Evolutionary conservation across 192 early-diverging fungal species (phyloP).

Genomic region (Dimargaris cristalligena): DNA sequence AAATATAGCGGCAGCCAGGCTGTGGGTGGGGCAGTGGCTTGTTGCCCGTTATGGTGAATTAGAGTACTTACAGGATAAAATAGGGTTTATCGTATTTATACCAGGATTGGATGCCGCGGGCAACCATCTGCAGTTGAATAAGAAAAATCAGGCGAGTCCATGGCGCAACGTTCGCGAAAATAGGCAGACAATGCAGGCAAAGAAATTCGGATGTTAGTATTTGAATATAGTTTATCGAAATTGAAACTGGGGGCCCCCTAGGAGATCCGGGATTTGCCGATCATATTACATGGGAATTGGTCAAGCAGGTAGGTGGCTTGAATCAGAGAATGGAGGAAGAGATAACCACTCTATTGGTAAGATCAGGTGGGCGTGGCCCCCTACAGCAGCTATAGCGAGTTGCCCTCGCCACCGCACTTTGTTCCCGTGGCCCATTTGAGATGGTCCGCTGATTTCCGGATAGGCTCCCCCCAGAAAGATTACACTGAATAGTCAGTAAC

Average conservation of each 20-base stretch:
- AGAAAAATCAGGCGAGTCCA: conserved; percentile 19
- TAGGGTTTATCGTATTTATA: conserved; percentile 23
- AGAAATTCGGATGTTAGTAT: too few species aligned
- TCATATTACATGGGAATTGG: too few species aligned
- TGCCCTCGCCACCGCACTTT: too few species aligned
- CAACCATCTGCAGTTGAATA: conserved; percentile 21
- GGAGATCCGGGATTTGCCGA: not conserved
- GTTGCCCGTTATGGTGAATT: not conserved
- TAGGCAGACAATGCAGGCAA: not conserved
- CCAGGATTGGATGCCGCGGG: conserved; percentile 26
- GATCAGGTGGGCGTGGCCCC: too few species aligned
- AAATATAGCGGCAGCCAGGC: not conserved
- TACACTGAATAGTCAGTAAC: not conserved
- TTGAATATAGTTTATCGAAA: not conserved
- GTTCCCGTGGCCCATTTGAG: not conserved
- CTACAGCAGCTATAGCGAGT: too few species aligned
- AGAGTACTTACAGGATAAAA: conserved; percentile 29
- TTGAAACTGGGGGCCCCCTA: not conserved
- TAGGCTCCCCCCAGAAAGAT: not conserved
- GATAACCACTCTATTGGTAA: too few species aligned
- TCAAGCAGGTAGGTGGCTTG: too few species aligned
- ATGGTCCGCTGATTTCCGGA: not conserved
- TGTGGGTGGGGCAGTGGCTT: not conserved
- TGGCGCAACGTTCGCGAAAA: not conserved
- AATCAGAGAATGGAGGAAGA: too few species aligned